A percentile compares a stretch with the other conserved stretches of the same genome.
These are phyloP conservation scores for Pyrenopolyporus hunteri DNA, from an alignment of 495 filamentous ascomycete genomes.

Conservation along the genomic window DNA sequence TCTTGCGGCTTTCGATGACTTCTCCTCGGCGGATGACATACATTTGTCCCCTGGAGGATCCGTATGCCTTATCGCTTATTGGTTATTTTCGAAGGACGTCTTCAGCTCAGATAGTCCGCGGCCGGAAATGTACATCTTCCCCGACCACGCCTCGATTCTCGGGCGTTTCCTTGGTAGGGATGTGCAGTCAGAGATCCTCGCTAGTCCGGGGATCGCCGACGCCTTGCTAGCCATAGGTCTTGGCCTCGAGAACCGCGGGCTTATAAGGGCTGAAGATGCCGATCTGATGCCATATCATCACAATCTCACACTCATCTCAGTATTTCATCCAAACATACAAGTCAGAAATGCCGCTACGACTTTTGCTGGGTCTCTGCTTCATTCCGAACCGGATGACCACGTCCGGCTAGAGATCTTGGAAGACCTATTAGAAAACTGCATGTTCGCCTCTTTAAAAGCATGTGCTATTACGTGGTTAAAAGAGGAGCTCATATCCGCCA, in stretches of 20 bases:
- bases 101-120: slow-evolving; percentile 54
- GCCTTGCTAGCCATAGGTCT: slow-evolving; percentile 58
- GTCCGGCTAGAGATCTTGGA: slow-evolving; percentile 77
- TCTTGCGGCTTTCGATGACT: slow-evolving; percentile 47
- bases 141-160: slow-evolving; percentile 65
- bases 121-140: slow-evolving; percentile 64
- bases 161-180: slow-evolving; percentile 63
- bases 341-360: slow-evolving; percentile 75
- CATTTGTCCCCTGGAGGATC: slow-evolving; percentile 75
- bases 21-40: slow-evolving; percentile 65
- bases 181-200: slow-evolving; percentile 43
- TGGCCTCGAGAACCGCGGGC: slow-evolving; percentile 52
- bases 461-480: slow-evolving; percentile 87
- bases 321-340: slow-evolving; percentile 69
- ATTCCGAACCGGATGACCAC: slow-evolving; percentile 73
- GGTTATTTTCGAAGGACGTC: slow-evolving; percentile 59
- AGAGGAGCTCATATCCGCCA: slow-evolving; percentile 72
- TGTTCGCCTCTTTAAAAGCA: slow-evolving; percentile 77
- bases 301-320: slow-evolving; percentile 66
- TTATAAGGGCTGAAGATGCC: slow-evolving; percentile 34
- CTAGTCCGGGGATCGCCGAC: slow-evolving; percentile 51
- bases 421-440: slow-evolving; percentile 80
- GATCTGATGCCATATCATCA: slow-evolving; percentile 65
- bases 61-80: slow-evolving; percentile 66
- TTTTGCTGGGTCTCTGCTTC: slow-evolving; percentile 74